phyloP scores from a whole-genome alignment of 2,329 filamentous ascomycete genomes.

The Claviceps citrina region DNA sequence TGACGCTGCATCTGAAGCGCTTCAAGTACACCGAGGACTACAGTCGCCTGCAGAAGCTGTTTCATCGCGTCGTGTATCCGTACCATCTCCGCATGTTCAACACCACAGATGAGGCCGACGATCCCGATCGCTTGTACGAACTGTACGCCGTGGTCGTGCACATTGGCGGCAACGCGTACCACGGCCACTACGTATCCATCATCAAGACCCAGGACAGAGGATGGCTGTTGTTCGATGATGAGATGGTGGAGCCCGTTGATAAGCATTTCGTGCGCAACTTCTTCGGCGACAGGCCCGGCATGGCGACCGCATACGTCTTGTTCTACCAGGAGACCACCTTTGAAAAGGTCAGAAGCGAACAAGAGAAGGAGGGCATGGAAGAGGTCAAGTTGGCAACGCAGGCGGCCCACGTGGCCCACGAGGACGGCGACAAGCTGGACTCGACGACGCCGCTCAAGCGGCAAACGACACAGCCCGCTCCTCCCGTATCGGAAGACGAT shows the following conservation, averaged over 20 bases:
- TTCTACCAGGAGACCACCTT: conserved; percentile 89
- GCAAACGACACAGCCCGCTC: conserved; percentile 33
- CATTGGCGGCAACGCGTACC: conserved; percentile 90
- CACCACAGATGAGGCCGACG: conserved; percentile 86
- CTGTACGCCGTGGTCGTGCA: conserved; percentile 95
- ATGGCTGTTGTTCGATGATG: conserved; percentile 93
- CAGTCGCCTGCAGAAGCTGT: conserved; percentile 85
- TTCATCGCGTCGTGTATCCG: conserved; percentile 91
- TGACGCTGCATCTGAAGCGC: conserved; percentile 85
- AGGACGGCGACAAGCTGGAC: conserved; percentile 31
- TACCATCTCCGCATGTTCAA: conserved; percentile 96
- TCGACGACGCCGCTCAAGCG: conserved; percentile 27
- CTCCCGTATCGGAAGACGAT: conserved; percentile 32
- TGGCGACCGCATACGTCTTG: conserved; percentile 89
- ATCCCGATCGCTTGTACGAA: conserved; percentile 88
- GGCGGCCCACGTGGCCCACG: conserved; percentile 39
- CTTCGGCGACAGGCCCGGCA: conserved; percentile 80
- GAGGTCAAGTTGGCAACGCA: conserved; percentile 42
- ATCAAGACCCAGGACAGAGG: conserved; percentile 94
- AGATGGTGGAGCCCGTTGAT: conserved; percentile 95
- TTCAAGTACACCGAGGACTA: conserved; percentile 98
- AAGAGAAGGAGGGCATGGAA: conserved; percentile 62
- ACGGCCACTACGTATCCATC: conserved; percentile 94
- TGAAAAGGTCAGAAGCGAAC: conserved; percentile 55
- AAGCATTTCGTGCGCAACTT: conserved; percentile 94